Conservation (phyloP, 2,329 filamentous ascomycete genomes). For the Claviceps sp. region DNA sequence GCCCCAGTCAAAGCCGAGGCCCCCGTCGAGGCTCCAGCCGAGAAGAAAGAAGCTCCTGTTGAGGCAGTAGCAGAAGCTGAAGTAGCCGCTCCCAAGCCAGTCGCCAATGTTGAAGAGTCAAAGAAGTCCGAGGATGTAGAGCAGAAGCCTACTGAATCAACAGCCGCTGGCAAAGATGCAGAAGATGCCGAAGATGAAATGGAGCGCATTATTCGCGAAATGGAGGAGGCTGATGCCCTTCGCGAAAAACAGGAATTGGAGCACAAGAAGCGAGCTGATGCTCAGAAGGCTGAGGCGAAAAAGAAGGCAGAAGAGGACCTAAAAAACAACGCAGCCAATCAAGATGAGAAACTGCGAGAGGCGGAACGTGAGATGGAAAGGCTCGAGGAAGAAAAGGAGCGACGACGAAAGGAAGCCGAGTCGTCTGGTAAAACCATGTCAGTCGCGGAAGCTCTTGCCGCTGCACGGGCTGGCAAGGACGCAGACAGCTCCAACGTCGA, state of each 20-base stretch:
- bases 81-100: constrained; percentile 4
- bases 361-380: constrained; percentile 60
- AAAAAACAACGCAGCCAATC: constrained; percentile 37
- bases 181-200: constrained; percentile 40
- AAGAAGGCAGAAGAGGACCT: constrained; percentile 33
- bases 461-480: constrained; percentile 27
- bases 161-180: constrained; percentile 15
- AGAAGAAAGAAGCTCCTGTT: constrained; percentile 6
- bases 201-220: constrained; percentile 47
- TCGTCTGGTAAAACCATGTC: constrained; percentile 33
- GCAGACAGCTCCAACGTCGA: constrained; percentile 23
- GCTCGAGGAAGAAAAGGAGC: constrained; percentile 57
- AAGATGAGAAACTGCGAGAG: constrained; percentile 54
- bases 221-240: constrained; percentile 41
- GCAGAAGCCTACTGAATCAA: constrained; percentile 16
- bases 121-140: constrained; percentile 7
- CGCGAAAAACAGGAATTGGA: constrained; percentile 36
- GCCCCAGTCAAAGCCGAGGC: too few relatives aligned
- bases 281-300: constrained; percentile 32
- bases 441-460: constrained; percentile 38
- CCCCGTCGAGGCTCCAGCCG: constrained; percentile 15
- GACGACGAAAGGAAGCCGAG: constrained; percentile 37
- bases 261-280: constrained; percentile 32
- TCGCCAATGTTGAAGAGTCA: neutral
- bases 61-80: neutral